These are phyloP conservation scores for Pythium phragmiticola DNA, from an alignment of 352 stramenopile genomes.

Conservation along the genomic window DNA sequence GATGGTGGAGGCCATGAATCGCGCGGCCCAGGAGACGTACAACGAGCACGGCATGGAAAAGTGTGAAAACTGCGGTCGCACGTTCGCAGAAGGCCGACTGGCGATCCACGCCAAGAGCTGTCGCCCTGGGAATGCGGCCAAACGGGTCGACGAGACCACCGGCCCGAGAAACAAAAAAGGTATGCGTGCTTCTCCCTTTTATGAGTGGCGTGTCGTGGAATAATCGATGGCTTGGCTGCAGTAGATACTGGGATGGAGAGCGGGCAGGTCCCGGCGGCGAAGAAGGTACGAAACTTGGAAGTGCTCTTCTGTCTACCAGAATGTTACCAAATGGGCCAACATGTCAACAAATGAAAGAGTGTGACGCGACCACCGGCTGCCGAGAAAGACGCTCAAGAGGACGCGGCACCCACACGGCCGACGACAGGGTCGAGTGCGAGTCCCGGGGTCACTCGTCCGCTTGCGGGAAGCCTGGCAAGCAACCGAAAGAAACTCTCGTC, in stretches of 20 bases:
- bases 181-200: slow-evolving; percentile 1
- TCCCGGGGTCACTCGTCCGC: slow-evolving; percentile 2
- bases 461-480: slow-evolving; percentile 47
- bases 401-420: not conserved
- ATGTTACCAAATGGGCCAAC: too few relatives aligned
- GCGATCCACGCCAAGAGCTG: slow-evolving; percentile 72
- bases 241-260: slow-evolving; percentile 13
- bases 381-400: not conserved
- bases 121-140: slow-evolving; percentile 36
- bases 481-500: slow-evolving; percentile 52
- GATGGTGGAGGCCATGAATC: slow-evolving; percentile 69
- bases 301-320: too few relatives aligned
- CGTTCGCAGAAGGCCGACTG: slow-evolving; percentile 70
- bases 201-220: not conserved
- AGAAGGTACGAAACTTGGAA: too few relatives aligned
- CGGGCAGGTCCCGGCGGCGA: not conserved
- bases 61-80: slow-evolving; percentile 70
- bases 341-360: too few relatives aligned
- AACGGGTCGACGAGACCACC: slow-evolving; percentile 51
- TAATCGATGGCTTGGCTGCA: not conserved
- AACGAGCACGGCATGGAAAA: slow-evolving; percentile 80
- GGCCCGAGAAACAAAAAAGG: slow-evolving; percentile 57
- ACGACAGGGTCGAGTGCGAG: not conserved
- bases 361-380: slow-evolving; percentile 1
- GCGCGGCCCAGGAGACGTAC: slow-evolving; percentile 59